Percentiles rank a stretch among this genome's conserved stretches.
phyloP scores from a whole-genome alignment of 2,329 filamentous ascomycete genomes.

The Fusarium udum region DNA sequence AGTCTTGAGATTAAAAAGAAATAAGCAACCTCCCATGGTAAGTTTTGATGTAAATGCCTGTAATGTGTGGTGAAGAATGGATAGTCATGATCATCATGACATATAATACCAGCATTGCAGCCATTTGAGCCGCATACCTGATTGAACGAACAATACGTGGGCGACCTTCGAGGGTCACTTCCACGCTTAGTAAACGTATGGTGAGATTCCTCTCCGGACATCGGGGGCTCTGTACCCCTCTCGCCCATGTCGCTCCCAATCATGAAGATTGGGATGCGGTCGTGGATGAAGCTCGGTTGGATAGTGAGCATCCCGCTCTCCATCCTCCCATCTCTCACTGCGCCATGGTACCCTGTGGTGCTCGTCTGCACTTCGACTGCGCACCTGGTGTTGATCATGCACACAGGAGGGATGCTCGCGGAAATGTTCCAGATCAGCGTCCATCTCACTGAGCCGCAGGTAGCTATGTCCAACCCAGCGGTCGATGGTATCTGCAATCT shows the following conservation, averaged over 20 bases:
- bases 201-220: conserved; percentile 37
- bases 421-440: conserved; percentile 68
- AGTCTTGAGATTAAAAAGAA: conserved; percentile 1
- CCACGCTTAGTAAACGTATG: conserved; percentile 46
- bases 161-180: conserved; percentile 21
- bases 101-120: background rate
- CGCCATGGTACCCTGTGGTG: conserved; percentile 28
- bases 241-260: conserved; percentile 49
- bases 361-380: conserved; percentile 25
- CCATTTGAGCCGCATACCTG: background rate
- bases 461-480: conserved; percentile 66
- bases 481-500: conserved; percentile 69
- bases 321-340: conserved; percentile 33
- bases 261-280: conserved; percentile 34
- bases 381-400: conserved; percentile 38
- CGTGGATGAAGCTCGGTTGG: conserved; percentile 31
- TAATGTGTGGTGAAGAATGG: background rate
- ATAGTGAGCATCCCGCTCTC: conserved; percentile 21
- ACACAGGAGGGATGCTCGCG: conserved; percentile 42
- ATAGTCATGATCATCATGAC: conserved; percentile 11
- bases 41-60: background rate
- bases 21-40: background rate
- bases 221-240: conserved; percentile 47
- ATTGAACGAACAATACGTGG: conserved; percentile 14
- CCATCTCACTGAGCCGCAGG: conserved; percentile 66